Evolutionary conservation across 2,329 filamentous ascomycete species (phyloP).

Genomic region (Didymellaceae sp.): DNA sequence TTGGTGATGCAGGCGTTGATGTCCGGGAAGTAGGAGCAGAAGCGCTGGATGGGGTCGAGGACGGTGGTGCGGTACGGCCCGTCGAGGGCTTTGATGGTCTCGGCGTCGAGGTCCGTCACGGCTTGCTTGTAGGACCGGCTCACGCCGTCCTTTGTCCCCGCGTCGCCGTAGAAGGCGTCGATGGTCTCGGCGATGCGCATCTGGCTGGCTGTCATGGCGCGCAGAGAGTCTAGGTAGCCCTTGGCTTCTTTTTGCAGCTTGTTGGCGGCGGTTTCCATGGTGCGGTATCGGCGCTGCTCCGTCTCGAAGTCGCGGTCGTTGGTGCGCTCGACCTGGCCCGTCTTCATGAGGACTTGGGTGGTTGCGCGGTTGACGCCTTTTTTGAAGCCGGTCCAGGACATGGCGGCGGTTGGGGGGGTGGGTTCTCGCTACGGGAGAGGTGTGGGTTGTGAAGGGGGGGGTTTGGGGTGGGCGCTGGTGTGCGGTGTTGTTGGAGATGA

Average conservation of each 20-base stretch:
- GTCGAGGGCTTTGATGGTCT: slow-evolving; percentile 97
- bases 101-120: slow-evolving; percentile 94
- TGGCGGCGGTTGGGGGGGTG: slow-evolving; percentile 33
- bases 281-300: slow-evolving; percentile 93
- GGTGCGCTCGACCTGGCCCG: slow-evolving; percentile 95
- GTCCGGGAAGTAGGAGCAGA: slow-evolving; percentile 98
- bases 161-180: slow-evolving; percentile 97
- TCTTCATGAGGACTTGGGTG: slow-evolving; percentile 99
- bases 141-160: slow-evolving; percentile 92
- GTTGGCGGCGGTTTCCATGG: slow-evolving; percentile 93
- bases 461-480: not conserved
- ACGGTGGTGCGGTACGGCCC: slow-evolving; percentile 95
- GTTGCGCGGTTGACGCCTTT: slow-evolving; percentile 98
- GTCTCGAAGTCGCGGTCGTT: slow-evolving; percentile 99
- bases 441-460: not conserved
- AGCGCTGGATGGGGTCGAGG: slow-evolving; percentile 91
- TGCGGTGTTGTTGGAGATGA: not conserved
- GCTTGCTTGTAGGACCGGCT: slow-evolving; percentile 98
- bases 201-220: slow-evolving; percentile 98
- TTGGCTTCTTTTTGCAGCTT: slow-evolving; percentile 97
- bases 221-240: slow-evolving; percentile 92
- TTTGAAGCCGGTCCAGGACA: slow-evolving; percentile 77
- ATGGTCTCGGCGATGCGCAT: slow-evolving; percentile 99
- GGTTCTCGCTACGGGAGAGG: not conserved
- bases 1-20: slow-evolving; percentile 99